phyloP scores from a whole-genome alignment of 345 rosid genomes.

The Geranium rotundifolium region DNA sequence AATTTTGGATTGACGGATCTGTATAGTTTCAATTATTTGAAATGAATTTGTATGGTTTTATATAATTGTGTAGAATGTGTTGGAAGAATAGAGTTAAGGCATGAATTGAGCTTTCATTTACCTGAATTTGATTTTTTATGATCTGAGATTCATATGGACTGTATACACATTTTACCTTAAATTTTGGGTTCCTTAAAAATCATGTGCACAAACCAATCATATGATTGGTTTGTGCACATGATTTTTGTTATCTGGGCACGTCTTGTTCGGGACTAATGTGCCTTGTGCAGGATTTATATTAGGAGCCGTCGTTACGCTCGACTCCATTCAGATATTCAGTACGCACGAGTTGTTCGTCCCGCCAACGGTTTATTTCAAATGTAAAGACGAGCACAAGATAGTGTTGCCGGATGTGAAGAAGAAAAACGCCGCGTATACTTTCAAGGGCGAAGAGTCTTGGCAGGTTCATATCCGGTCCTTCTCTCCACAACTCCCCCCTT shows the following conservation, averaged over 20 bases:
- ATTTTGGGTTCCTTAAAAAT: too few relatives aligned
- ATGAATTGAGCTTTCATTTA: too few relatives aligned
- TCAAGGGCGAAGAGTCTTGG: constrained; percentile 74
- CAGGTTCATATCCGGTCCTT: constrained; percentile 28
- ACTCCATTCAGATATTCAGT: constrained; percentile 36
- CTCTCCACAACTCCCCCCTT: not conserved
- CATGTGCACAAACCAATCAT: too few relatives aligned
- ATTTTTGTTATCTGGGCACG: not conserved
- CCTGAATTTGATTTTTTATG: too few relatives aligned
- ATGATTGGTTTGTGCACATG: too few relatives aligned
- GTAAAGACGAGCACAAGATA: constrained; percentile 52
- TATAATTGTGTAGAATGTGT: too few relatives aligned
- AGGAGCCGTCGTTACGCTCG: constrained; percentile 41
- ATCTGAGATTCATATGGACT: too few relatives aligned
- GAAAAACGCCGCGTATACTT: constrained; percentile 23
- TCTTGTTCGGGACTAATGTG: not conserved
- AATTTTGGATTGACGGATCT: too few relatives aligned
- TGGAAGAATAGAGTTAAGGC: too few relatives aligned
- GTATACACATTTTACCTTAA: too few relatives aligned
- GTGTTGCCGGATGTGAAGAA: constrained; percentile 49
- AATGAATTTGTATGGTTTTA: too few relatives aligned
- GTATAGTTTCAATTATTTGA: too few relatives aligned
- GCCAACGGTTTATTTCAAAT: constrained; percentile 50
- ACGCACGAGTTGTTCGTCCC: constrained; percentile 46
- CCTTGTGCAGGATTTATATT: constrained; percentile 23